phyloP scores from a whole-genome alignment of 129 eudicot species.

The Flaveria sonorensis region DNA sequence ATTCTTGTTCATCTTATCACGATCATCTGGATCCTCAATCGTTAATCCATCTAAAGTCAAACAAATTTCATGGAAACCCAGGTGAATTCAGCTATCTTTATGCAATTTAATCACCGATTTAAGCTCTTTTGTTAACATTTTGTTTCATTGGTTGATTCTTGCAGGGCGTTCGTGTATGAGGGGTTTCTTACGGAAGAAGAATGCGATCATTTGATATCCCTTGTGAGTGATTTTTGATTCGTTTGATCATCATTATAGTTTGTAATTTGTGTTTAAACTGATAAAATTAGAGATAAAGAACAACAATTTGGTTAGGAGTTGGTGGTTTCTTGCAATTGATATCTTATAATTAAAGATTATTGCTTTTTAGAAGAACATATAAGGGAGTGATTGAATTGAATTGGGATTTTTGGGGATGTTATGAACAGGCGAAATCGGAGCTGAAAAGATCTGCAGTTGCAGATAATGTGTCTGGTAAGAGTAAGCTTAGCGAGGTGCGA shows the following conservation, averaged over 20 bases:
- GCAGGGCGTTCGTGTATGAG: slow-evolving; percentile 92
- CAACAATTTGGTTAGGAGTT: background rate
- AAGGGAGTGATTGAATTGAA: slow-evolving; percentile 19
- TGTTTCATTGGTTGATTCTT: background rate
- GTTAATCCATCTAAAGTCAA: slow-evolving; percentile 88
- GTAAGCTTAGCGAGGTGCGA: slow-evolving; percentile 88
- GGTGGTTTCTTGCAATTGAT: background rate
- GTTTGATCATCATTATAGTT: background rate
- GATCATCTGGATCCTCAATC: slow-evolving; percentile 52
- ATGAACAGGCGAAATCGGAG: slow-evolving; percentile 80
- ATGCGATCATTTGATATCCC: slow-evolving; percentile 82
- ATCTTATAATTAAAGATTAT: slow-evolving; percentile 1
- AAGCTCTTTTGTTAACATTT: background rate
- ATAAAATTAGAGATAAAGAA: background rate
- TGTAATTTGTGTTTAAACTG: slow-evolving; percentile 3
- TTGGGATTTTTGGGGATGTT: slow-evolving; percentile 25
- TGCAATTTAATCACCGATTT: slow-evolving; percentile 5
- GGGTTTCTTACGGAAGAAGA: slow-evolving; percentile 88
- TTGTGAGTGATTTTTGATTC: slow-evolving; percentile 51
- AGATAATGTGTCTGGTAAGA: slow-evolving; percentile 82
- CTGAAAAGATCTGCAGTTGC: slow-evolving; percentile 96
- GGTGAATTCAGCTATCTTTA: slow-evolving; percentile 43
- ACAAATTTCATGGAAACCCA: slow-evolving; percentile 90
- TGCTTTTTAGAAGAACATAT: background rate
- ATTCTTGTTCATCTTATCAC: slow-evolving; percentile 43